These are phyloP conservation scores for Stylosanthes scabra DNA, from an alignment of 331 rosid species.

Conservation along the genomic window DNA sequence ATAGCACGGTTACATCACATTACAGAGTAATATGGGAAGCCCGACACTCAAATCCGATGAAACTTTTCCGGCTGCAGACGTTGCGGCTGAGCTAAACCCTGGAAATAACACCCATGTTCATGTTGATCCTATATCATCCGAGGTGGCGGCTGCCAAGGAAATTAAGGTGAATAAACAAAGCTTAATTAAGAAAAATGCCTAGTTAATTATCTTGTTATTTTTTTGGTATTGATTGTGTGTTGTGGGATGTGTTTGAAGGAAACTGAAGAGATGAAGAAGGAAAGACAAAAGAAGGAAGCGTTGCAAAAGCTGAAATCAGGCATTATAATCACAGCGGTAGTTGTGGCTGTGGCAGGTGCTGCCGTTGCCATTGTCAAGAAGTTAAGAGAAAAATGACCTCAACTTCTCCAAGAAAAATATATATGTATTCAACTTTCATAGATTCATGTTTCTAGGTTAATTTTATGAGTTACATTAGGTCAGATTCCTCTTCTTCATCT, in stretches of 20 bases:
- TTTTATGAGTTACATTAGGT: not conserved
- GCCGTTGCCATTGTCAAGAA: constrained; percentile 58
- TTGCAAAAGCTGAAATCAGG: constrained; percentile 49
- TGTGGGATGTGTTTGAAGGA: constrained; percentile 31
- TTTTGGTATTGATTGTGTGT: not conserved
- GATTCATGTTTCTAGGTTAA: not conserved
- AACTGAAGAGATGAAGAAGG: constrained; percentile 36
- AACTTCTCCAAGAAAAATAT: not conserved
- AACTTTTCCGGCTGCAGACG: constrained; percentile 50
- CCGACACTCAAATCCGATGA: constrained; percentile 6
- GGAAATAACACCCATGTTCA: constrained; percentile 33
- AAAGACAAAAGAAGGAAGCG: constrained; percentile 43
- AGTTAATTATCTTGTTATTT: too few species aligned
- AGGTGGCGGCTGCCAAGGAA: constrained; percentile 45
- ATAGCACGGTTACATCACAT: not conserved
- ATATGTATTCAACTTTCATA: not conserved
- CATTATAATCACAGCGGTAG: constrained; percentile 50
- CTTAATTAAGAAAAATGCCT: too few species aligned
- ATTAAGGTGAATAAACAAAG: constrained; percentile 37
- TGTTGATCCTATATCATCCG: constrained; percentile 49
- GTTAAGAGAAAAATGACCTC: constrained; percentile 49
- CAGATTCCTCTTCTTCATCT: not conserved
- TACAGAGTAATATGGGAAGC: constrained; percentile 27
- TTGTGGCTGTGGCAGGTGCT: constrained; percentile 57
- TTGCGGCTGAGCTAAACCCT: constrained; percentile 48